Evolutionary conservation across 2,329 filamentous ascomycete genomes (phyloP), one percentile per base, ranked within the genome.

Genomic region (Zymoseptoria brevis): DNA sequence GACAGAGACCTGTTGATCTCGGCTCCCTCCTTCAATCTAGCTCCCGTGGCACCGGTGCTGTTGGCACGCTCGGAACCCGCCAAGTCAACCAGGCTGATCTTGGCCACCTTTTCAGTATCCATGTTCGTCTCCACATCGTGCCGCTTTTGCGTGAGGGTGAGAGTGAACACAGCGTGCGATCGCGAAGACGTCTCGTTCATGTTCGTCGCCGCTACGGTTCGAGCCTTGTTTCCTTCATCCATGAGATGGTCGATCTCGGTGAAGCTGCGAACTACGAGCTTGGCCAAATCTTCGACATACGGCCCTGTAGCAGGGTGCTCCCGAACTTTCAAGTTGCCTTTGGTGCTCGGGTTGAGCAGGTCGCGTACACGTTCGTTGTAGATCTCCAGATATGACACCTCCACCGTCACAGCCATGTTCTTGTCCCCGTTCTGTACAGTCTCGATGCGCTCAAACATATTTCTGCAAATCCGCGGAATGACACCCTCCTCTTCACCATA

Each of bases 101-200:
- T 96, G 56, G 94, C 94, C 5, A 96, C 93, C 75, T 96, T 96
- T 75, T 99, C 95, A 69, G 93, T 89, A 68, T 92, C 90, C 92
- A 99, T 95, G 65, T 91, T 95, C 0, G 94, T 96, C 73, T 96
- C 91, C 1, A 83, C 79, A 72, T 99, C 94, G 71, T 88, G 88
- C 61, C 89, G 86, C 75, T 96, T 97, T 74, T 99, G 94, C 0
- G 91, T 96, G 53, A 99, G 80, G 70, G 93, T 97, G 57, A 99
- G 80, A 19, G 95, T 99, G 73, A 99, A 99, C 55, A 99, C 95
- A 49, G 94, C 94, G 75, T 99, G 94, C 73, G 93, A 97, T 80
- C 94, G 87, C 83, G 91, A 96, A 61, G 91, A 96, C 0, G 95
- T 99, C 76, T 97, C 94, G 80, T 99, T 99, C 94, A 99, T 99